A percentile compares a stretch with the other conserved stretches of the same genome.
Evolutionary conservation across 1,284 basidiomycete genomes (phyloP).

Genomic region (Mycosarcoma maydis): DNA sequence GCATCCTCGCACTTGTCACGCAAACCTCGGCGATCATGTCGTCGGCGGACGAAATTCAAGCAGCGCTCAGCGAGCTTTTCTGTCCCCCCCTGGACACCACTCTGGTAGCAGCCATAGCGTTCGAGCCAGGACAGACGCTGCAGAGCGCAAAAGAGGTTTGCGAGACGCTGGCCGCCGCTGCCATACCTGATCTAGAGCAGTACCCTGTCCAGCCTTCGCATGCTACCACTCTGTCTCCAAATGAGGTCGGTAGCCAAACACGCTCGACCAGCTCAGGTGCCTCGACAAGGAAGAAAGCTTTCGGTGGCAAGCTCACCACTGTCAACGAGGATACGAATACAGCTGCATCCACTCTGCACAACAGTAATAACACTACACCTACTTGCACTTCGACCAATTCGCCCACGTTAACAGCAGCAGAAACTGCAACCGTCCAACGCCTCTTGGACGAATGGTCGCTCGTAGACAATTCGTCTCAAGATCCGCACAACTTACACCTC

Average conservation of each 20-base stretch:
- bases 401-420: slow-evolving; percentile 4
- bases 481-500: slow-evolving; percentile 37
- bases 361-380: not conserved
- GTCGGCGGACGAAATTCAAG: slow-evolving; percentile 36
- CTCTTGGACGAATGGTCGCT: slow-evolving; percentile 48
- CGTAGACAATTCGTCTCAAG: slow-evolving; percentile 25
- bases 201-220: not conserved
- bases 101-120: slow-evolving; percentile 50
- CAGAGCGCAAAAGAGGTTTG: slow-evolving; percentile 48
- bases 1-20: no score
- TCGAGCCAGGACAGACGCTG: slow-evolving; percentile 50
- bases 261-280: not conserved
- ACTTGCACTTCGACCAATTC: slow-evolving; percentile 1
- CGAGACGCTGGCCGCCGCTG: slow-evolving; percentile 40
- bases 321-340: not conserved
- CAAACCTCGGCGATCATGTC: no score
- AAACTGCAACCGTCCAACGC: slow-evolving; percentile 34
- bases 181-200: slow-evolving; percentile 7
- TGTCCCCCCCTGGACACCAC: slow-evolving; percentile 51
- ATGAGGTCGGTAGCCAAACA: no score
- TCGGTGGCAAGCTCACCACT: slow-evolving; percentile 24
- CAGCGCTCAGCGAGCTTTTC: slow-evolving; percentile 38
- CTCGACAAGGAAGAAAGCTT: slow-evolving; percentile 9
- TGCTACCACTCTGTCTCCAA: not conserved
- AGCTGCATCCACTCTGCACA: no score